Conservation (phyloP, 192 early-diverging fungal genomes). For the Radiomyces spectabilis region DNA sequence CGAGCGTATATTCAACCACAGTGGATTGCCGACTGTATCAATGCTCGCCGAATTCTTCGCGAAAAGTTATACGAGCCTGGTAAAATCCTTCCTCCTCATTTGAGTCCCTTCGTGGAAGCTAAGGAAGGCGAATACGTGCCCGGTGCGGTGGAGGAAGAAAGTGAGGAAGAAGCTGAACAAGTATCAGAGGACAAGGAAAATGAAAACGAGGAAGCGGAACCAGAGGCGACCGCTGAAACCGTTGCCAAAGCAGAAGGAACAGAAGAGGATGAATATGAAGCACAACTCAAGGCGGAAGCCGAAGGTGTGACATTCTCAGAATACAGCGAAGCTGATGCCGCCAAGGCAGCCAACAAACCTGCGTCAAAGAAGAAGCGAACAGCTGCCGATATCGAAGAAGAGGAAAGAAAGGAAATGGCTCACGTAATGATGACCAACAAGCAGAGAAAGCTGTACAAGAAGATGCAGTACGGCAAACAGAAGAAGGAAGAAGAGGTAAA, state of each 20-base stretch:
- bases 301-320: conserved; percentile 59
- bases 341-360: conserved; percentile 32
- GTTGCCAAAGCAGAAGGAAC: conserved; percentile 13
- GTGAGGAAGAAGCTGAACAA: conserved; percentile 24
- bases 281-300: conserved; percentile 64
- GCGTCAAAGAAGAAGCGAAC: conserved; percentile 42
- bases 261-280: conserved; percentile 46
- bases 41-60: conserved; percentile 67
- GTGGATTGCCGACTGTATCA: conserved; percentile 94
- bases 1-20: conserved; percentile 94
- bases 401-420: conserved; percentile 66
- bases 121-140: conserved; percentile 87
- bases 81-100: conserved; percentile 79
- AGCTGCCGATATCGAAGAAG: conserved; percentile 39
- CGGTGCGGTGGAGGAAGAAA: conserved; percentile 31
- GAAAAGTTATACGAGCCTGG: conserved; percentile 68
- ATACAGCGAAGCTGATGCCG: conserved; percentile 44
- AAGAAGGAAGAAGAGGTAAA: conserved; percentile 59
- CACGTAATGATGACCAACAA: conserved; percentile 87
- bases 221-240: conserved; percentile 16
- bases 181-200: conserved; percentile 28
- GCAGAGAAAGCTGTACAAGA: conserved; percentile 69
- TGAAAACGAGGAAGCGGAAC: conserved; percentile 26
- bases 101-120: conserved; percentile 87
- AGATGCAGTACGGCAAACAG: conserved; percentile 70